Conservation (phyloP, 2,329 filamentous ascomycete species). For the Colletotrichum cereale region DNA sequence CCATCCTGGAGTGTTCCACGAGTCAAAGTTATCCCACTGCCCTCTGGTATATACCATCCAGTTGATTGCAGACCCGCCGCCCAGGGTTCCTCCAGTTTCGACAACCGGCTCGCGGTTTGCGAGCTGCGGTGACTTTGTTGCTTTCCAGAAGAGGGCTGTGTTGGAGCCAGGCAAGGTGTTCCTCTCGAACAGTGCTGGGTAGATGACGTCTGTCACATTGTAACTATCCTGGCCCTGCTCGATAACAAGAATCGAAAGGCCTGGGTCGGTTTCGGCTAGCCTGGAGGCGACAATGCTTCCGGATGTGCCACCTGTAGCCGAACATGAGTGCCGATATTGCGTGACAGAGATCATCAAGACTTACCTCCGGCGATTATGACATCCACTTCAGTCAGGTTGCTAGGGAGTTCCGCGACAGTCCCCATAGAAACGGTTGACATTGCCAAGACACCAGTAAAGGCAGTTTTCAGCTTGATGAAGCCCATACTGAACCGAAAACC, state of each 20-base stretch:
- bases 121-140: conserved; percentile 43
- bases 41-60: conserved; percentile 50
- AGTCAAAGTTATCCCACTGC: conserved; percentile 49
- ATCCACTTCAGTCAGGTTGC: conserved; percentile 58
- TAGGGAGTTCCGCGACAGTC: conserved; percentile 42
- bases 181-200: conserved; percentile 42
- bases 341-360: background rate
- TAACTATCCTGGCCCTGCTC: conserved; percentile 47
- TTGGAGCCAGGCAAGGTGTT: conserved; percentile 28
- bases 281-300: conserved; percentile 47
- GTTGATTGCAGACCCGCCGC: conserved; percentile 51
- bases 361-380: conserved; percentile 64
- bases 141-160: conserved; percentile 44
- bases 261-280: conserved; percentile 45
- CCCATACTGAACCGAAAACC: background rate
- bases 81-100: conserved; percentile 46
- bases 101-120: conserved; percentile 44
- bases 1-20: conserved; percentile 52
- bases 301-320: conserved; percentile 45
- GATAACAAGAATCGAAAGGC: conserved; percentile 46
- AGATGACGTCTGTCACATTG: conserved; percentile 44
- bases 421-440: conserved; percentile 40
- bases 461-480: background rate
- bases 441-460: background rate
- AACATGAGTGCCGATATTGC: background rate